Evolutionary conservation across 2,329 filamentous ascomycete species (phyloP).

Genomic region (Dryadomyces quercus-mongolicae): DNA sequence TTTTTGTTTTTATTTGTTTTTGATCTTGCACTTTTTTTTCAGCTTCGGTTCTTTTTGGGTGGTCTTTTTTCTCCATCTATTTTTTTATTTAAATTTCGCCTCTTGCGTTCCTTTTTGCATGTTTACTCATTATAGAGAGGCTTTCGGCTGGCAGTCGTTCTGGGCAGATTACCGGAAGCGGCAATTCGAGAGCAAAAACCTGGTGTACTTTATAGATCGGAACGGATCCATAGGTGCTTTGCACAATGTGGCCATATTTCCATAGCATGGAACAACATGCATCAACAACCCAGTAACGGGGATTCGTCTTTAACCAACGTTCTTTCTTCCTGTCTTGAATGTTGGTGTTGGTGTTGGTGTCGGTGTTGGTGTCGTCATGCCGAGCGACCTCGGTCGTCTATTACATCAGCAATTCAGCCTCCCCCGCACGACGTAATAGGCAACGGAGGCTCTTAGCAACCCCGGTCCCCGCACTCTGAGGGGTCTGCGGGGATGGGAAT

Average conservation of each 20-base stretch:
- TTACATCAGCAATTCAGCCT: not conserved
- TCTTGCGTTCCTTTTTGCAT: not conserved
- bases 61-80: not conserved
- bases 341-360: too few relatives aligned
- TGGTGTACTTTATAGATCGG: not conserved
- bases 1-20: not conserved
- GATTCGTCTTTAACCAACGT: too few relatives aligned
- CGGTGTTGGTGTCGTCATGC: too few relatives aligned
- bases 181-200: not conserved
- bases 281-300: too few relatives aligned
- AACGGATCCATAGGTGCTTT: not conserved
- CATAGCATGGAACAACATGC: not conserved
- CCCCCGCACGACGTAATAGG: not conserved
- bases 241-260: too few relatives aligned
- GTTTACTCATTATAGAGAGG: too few relatives aligned
- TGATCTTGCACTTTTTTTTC: not conserved
- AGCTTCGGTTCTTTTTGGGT: not conserved
- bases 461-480: not conserved
- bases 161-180: too few relatives aligned
- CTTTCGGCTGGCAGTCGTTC: too few relatives aligned
- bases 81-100: not conserved
- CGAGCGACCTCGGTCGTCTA: not conserved
- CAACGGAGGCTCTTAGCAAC: not conserved
- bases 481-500: not conserved
- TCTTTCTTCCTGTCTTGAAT: too few relatives aligned